Conservation (phyloP, 768 basidiomycete species). For the Pleurotus pulmonarius region DNA sequence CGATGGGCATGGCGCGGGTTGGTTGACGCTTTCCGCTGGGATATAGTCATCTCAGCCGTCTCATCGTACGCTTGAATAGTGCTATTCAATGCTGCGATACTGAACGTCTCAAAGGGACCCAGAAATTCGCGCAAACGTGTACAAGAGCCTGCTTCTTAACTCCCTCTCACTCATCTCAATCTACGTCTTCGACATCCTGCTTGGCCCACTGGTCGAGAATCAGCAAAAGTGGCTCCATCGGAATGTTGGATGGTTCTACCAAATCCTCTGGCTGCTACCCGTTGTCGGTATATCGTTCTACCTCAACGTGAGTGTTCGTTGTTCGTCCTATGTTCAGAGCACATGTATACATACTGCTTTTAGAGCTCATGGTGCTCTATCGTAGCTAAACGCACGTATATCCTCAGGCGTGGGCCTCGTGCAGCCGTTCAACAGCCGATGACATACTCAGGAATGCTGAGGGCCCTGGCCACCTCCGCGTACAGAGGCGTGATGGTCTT, state of each 20-base stretch:
- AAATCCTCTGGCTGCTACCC: conserved; percentile 75
- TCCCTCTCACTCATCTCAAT: conserved; percentile 66
- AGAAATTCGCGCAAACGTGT: conserved; percentile 69
- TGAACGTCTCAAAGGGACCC: conserved; percentile 47
- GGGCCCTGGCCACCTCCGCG: conserved; percentile 72
- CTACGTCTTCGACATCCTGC: conserved; percentile 69
- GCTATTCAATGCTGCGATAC: neutral
- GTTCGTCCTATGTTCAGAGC: neutral
- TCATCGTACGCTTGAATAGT: conserved; percentile 40
- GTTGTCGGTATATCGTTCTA: conserved; percentile 75
- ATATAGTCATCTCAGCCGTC: conserved; percentile 54
- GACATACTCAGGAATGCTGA: conserved; percentile 69
- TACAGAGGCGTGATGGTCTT: conserved; percentile 81
- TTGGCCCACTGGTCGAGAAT: conserved; percentile 63
- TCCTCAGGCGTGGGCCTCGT: conserved; percentile 65
- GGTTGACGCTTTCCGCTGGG: conserved; percentile 72
- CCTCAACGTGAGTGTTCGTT: conserved; percentile 59
- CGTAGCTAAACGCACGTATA: conserved; percentile 72
- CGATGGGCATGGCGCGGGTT: conserved; percentile 58
- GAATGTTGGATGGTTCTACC: conserved; percentile 75
- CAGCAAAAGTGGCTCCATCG: conserved; percentile 65
- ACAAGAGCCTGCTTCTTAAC: conserved; percentile 76
- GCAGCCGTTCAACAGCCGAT: conserved; percentile 48
- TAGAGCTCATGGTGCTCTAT: conserved; percentile 76
- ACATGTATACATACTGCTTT: conserved; percentile 1